Evolutionary conservation across 257 asterid species (phyloP), one percentile per base, ranked within the genome.

Genomic region (Avicennia marina): DNA sequence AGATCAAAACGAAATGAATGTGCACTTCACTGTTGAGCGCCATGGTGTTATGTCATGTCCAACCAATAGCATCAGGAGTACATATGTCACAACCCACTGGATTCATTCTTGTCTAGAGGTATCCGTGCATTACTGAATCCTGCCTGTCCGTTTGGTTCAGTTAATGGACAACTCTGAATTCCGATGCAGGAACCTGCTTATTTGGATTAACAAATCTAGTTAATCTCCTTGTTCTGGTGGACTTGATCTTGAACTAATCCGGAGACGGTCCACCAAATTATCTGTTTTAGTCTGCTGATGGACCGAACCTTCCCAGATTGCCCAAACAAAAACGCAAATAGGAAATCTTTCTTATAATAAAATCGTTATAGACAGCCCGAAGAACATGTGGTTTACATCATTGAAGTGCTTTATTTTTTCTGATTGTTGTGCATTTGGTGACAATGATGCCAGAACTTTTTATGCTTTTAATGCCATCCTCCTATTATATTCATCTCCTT

Each of bases 81-180:
- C 76, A 56, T 75, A 74, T 58, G 88, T 89, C 38, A 75, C 98
- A 75, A 70, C 94, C 55, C 98, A 93, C 63, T 93, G 97, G 98
- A 75, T 93, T 60, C 81, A 58, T 66, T 86, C 94, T 77, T 93
- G 91, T 70, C 68, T 86, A 45, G 73, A 86, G 97, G 98, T 93
- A 87, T 38, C 39, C 58, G 32, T 16, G 27, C 44, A 25, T 48
- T 58, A 49, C 54, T 59, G 26, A 13, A 34, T 46, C 47, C 38
- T 60, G 55, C 19, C 46, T 49, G 58, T 60, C 26, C n/a, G n/a
- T n/a, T 55, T 22, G 62, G 55, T 52, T 56, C 9, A 31, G 52
- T 56, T 39, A 48, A 53, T 45, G 24, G 47, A 41, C 43, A 38
- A 40, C 41, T 39, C 40, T 57, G n/a, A n/a, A n/a, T n/a, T n/a